These are phyloP conservation scores for Solanum sejunctum DNA, from an alignment of 257 asterid species.

Conservation along the genomic window DNA sequence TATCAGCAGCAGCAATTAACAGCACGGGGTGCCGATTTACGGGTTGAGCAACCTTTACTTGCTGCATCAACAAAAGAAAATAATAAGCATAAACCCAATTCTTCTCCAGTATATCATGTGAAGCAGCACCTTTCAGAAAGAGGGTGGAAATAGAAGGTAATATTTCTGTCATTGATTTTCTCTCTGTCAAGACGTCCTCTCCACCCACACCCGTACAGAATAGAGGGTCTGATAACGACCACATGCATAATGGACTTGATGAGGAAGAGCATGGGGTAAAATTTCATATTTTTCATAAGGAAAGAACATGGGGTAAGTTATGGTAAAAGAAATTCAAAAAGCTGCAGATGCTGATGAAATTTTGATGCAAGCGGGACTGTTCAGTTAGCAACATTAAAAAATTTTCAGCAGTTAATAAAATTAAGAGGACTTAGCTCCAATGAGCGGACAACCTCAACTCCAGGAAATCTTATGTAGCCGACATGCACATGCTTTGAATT, in stretches of 20 bases:
- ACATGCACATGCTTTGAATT: background rate
- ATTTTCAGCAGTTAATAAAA: background rate
- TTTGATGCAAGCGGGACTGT: background rate
- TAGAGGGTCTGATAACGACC: background rate
- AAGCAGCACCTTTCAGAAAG: background rate
- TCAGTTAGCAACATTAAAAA: background rate
- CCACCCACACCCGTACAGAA: background rate
- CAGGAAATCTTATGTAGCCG: background rate
- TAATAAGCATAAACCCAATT: background rate
- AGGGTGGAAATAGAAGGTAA: background rate
- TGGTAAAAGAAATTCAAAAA: background rate
- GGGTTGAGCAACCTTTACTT: constrained; percentile 28
- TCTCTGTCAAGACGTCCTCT: background rate
- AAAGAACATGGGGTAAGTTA: background rate
- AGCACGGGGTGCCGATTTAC: constrained; percentile 53
- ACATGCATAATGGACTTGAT: background rate
- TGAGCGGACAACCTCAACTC: background rate
- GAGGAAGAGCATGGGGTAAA: background rate
- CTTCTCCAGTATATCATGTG: background rate
- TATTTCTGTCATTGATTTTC: background rate
- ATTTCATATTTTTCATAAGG: background rate
- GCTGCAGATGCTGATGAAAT: background rate
- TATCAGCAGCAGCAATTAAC: constrained; percentile 78
- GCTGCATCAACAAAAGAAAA: constrained; percentile 21
- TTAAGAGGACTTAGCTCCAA: background rate